Evolutionary conservation across 495 filamentous ascomycete genomes (phyloP).

Genomic region (Aspergillus heteromorphus): DNA sequence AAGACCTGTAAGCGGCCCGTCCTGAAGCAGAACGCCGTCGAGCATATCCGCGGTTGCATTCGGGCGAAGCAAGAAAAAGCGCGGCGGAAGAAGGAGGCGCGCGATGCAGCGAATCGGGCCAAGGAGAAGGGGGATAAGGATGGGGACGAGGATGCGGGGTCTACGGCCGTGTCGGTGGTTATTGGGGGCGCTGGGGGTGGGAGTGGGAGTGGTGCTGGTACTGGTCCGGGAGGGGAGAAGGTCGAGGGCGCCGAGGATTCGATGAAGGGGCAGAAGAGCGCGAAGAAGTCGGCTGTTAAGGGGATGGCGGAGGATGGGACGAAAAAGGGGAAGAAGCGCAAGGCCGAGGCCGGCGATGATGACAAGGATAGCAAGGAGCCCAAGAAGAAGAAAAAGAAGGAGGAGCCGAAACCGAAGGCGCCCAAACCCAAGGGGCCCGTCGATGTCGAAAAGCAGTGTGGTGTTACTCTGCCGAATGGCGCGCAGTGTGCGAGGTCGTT

Average conservation of each 20-base stretch:
- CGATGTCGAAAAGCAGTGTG: slow-evolving; percentile 96
- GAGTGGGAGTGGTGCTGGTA: slow-evolving; percentile 23
- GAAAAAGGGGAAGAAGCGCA: slow-evolving; percentile 87
- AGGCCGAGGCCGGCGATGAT: slow-evolving; percentile 67
- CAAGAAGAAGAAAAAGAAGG: slow-evolving; percentile 94
- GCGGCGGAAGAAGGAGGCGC: slow-evolving; percentile 71
- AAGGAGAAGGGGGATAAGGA: slow-evolving; percentile 56
- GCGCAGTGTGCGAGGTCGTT: slow-evolving; percentile 85
- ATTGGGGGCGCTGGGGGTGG: neutral
- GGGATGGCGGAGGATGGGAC: slow-evolving; percentile 53
- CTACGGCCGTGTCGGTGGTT: neutral
- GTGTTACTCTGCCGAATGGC: slow-evolving; percentile 78
- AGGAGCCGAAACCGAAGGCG: slow-evolving; percentile 77
- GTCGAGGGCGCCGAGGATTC: slow-evolving; percentile 32
- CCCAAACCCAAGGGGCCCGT: slow-evolving; percentile 92
- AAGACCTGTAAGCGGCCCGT: slow-evolving; percentile 77
- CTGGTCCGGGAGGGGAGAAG: slow-evolving; percentile 29
- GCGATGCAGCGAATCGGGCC: slow-evolving; percentile 59
- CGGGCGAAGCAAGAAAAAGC: slow-evolving; percentile 75
- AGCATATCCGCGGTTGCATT: slow-evolving; percentile 65
- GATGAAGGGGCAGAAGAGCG: slow-evolving; percentile 51
- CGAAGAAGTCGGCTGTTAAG: slow-evolving; percentile 69
- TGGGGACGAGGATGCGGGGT: slow-evolving; percentile 48
- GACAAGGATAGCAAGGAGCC: slow-evolving; percentile 61
- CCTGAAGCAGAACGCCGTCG: slow-evolving; percentile 52